Conservation (phyloP, 345 rosid genomes). For the Lepidium aucheri region DNA sequence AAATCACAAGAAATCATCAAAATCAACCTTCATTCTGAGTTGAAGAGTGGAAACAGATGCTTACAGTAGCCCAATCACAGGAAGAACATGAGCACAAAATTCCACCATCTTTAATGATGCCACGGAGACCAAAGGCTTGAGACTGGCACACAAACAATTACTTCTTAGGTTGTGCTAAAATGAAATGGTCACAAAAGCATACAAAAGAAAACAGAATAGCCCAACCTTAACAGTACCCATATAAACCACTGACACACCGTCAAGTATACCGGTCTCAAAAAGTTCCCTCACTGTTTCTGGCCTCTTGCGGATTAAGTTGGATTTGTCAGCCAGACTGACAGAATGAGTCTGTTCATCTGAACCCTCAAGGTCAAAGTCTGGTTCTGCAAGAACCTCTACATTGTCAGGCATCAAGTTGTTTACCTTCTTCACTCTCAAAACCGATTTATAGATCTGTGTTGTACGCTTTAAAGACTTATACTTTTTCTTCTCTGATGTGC, state of each 20-base stretch:
- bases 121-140: slow-evolving; percentile 89
- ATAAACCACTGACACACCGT: slow-evolving; percentile 76
- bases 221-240: slow-evolving; percentile 80
- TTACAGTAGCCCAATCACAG: slow-evolving; percentile 79
- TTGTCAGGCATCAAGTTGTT: slow-evolving; percentile 38
- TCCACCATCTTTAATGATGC: slow-evolving; percentile 76
- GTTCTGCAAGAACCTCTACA: slow-evolving; percentile 28
- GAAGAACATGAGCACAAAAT: slow-evolving; percentile 79
- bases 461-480: slow-evolving; percentile 19
- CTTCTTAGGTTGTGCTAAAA: slow-evolving; percentile 12
- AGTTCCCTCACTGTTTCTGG: slow-evolving; percentile 85
- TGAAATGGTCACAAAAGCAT: slow-evolving; percentile 7
- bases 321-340: slow-evolving; percentile 36
- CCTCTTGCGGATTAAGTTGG: slow-evolving; percentile 40
- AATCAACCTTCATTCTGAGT: slow-evolving; percentile 17
- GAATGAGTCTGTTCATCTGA: slow-evolving; percentile 47
- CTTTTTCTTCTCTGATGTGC: slow-evolving; percentile 12
- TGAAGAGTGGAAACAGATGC: slow-evolving; percentile 27
- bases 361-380: slow-evolving; percentile 38
- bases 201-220: slow-evolving; percentile 3
- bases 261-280: slow-evolving; percentile 87
- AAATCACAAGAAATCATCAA: slow-evolving; percentile 13
- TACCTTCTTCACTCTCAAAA: slow-evolving; percentile 30
- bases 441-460: slow-evolving; percentile 25
- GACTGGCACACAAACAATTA: slow-evolving; percentile 29